Conservation (phyloP, 805 yeast genomes). For the Suhomyces sp. region DNA sequence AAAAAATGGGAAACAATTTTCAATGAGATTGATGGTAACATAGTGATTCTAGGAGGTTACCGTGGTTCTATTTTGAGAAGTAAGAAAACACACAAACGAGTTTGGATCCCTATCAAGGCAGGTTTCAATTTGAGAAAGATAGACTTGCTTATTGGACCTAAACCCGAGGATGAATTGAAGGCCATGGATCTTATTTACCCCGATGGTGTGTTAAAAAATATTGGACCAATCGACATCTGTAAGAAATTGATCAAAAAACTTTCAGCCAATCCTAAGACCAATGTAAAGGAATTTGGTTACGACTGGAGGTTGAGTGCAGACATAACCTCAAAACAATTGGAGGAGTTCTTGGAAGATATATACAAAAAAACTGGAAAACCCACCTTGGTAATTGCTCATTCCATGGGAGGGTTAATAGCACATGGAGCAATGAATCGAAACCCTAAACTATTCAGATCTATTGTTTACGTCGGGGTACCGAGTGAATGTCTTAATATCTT, state of each 20-base stretch:
- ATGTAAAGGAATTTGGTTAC: slow-evolving; percentile 77
- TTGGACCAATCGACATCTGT: slow-evolving; percentile 86
- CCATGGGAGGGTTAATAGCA: slow-evolving; percentile 91
- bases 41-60: slow-evolving; percentile 83
- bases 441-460: slow-evolving; percentile 68
- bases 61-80: slow-evolving; percentile 80
- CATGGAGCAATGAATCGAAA: slow-evolving; percentile 72
- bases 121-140: slow-evolving; percentile 74
- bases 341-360: slow-evolving; percentile 45
- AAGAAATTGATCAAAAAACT: slow-evolving; percentile 58
- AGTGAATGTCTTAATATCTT: slow-evolving; percentile 79
- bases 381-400: slow-evolving; percentile 76
- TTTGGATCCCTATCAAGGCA: slow-evolving; percentile 88
- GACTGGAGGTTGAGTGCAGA: slow-evolving; percentile 86
- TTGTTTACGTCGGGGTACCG: slow-evolving; percentile 83
- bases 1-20: slow-evolving; percentile 45
- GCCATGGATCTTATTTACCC: slow-evolving; percentile 59
- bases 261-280: slow-evolving; percentile 53
- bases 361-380: slow-evolving; percentile 54
- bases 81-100: slow-evolving; percentile 56
- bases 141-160: slow-evolving; percentile 71
- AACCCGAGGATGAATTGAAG: slow-evolving; percentile 61
- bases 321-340: slow-evolving; percentile 51
- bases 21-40: slow-evolving; percentile 70
- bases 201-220: slow-evolving; percentile 73